These are phyloP conservation scores for Micractinium sp. DNA, from an alignment of 139 green algal species.

Conservation along the genomic window DNA sequence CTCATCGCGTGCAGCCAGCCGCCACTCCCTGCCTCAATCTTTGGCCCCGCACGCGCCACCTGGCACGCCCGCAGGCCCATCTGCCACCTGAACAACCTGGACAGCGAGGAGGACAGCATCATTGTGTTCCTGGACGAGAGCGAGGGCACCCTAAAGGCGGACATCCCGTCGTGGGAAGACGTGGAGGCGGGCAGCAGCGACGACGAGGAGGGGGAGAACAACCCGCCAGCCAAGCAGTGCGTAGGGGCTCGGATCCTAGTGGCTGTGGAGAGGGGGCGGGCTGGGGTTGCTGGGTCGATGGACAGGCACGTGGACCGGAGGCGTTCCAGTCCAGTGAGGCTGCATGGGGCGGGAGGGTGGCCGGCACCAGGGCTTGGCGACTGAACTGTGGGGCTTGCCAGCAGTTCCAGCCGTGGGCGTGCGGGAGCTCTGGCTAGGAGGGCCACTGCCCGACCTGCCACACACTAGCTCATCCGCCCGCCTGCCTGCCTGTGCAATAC, in stretches of 20 bases:
- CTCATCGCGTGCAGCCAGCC: not conserved
- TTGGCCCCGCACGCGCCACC: not conserved
- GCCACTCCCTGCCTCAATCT: not conserved
- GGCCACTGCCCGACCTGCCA: not conserved
- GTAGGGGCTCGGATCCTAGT: too few species aligned
- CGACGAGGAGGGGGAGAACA: constrained; percentile 24
- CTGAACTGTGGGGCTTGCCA: too few species aligned
- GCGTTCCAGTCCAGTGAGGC: too few species aligned
- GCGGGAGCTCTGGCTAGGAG: not conserved
- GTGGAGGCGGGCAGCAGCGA: constrained; percentile 52
- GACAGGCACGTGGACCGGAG: too few species aligned
- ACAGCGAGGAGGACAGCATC: constrained; percentile 9
- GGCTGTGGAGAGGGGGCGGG: too few species aligned
- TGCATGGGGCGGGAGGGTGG: too few species aligned
- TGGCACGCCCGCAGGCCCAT: constrained; percentile 38
- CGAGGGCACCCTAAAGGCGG: constrained; percentile 9
- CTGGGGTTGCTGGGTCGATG: too few species aligned
- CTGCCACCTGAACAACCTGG: constrained; percentile 51
- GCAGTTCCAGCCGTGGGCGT: too few species aligned
- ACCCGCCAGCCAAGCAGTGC: constrained; percentile 27
- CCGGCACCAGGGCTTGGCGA: too few species aligned
- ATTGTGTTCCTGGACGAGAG: constrained; percentile 48
- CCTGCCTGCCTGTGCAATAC: not conserved
- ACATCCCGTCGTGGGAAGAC: constrained; percentile 45
- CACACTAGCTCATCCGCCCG: not conserved